Base-by-base conservation (phyloP, 495 filamentous ascomycete species). In the Astrothelium macrocarpum region DNA sequence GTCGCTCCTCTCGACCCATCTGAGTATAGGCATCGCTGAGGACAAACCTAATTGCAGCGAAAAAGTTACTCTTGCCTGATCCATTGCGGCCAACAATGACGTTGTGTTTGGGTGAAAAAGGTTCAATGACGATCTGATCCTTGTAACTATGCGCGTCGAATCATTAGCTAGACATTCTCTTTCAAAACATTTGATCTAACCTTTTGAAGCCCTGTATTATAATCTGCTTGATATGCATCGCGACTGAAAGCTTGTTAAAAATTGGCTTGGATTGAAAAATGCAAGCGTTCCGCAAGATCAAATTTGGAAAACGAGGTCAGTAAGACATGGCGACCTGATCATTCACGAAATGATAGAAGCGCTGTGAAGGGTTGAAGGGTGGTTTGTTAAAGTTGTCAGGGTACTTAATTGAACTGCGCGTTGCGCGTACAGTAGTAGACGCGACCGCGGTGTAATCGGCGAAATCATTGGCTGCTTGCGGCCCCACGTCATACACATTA, bases 131-230 rank as follows among this genome's bases (percentile, higher is more conserved):
- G 34, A 91, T 97, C 76, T 99, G 94, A 68, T 97, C 93, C 78
- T 97, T 97, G 83, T 99, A 99, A 82, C 93, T 97, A 67, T 61
- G n/a, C 11, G 4, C 0, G 0, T 34, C 25, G 16, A 9, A 9
- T 11, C 7, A 53, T 34, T 25, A 66, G 62, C 20, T 16, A 43
- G 32, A 12, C 39, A 34, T 64, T 28, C 32, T 58, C 4, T 36
- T 25, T 18, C 25, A 18, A 26, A 39, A 23, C 39, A 46, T 59
- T 62, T 46, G 63, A 61, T 61, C 78, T 62, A 75, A 96, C 93
- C 93, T 96, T 79, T 97, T 97, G 79, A 99, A 99, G 82, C 94
- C 94, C 72, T 99, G 94, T 71, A 99, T 97, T 77, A 97, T 99
- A 72, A 99, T 96, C 80, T 99, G 94, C 76, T 97, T 97, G 83